These are phyloP conservation scores for Artemisia argyi DNA, from an alignment of 129 eudicot genomes.

Conservation along the genomic window DNA sequence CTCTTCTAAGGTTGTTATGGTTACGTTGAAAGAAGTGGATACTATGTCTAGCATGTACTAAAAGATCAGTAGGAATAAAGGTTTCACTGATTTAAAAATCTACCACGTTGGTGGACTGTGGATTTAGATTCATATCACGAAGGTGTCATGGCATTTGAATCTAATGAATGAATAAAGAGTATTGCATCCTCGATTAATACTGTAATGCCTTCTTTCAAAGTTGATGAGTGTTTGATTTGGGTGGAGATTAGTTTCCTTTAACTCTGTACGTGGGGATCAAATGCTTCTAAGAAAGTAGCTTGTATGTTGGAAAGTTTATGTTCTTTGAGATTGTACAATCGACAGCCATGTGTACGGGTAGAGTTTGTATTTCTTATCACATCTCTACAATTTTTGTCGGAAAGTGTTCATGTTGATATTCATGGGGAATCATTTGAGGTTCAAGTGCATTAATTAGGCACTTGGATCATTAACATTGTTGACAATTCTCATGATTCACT, in stretches of 20 bases:
- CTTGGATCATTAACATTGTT: no score
- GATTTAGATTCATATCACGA: no score
- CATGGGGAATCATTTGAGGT: not conserved
- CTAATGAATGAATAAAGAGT: no score
- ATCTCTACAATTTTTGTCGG: not conserved
- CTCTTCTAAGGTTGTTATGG: no score
- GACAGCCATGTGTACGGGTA: not conserved
- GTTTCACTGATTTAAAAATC: no score
- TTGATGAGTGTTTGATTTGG: not conserved
- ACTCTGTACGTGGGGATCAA: not conserved
- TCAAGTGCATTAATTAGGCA: not conserved
- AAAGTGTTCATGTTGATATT: not conserved
- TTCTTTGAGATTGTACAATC: not conserved
- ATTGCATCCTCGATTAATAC: not conserved
- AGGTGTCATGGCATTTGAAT: no score
- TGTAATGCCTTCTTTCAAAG: not conserved
- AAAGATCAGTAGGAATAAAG: no score
- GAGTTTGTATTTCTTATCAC: not conserved
- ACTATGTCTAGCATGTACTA: no score
- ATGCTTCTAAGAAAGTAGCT: not conserved
- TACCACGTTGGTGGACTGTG: no score
- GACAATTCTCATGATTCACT: not conserved
- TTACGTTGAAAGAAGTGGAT: no score
- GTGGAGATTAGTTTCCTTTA: not conserved
- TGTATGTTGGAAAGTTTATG: not conserved